These are phyloP conservation scores for Diaporthe capsici DNA, from an alignment of 2,329 filamentous ascomycete genomes.

Conservation along the genomic window DNA sequence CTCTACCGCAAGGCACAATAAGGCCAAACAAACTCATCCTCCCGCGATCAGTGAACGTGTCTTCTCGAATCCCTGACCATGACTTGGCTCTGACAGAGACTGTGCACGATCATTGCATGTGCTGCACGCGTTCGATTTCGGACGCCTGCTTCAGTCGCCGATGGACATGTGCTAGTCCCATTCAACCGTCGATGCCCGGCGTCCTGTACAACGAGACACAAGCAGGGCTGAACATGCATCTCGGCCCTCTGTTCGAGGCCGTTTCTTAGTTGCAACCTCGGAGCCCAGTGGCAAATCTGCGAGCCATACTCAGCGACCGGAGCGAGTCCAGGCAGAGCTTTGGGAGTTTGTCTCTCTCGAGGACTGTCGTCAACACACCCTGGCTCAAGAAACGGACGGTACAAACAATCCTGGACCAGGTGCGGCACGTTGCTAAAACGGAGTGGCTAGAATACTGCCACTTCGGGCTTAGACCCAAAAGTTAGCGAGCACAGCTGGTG, in stretches of 20 bases:
- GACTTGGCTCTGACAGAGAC: not conserved
- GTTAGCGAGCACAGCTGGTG: not conserved
- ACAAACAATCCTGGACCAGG: slow-evolving; percentile 1
- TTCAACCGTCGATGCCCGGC: not conserved
- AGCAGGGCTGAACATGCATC: slow-evolving; percentile 19
- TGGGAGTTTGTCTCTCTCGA: not conserved
- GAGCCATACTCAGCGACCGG: slow-evolving; percentile 1
- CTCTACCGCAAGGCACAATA: slow-evolving; percentile 19
- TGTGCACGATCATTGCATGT: not conserved
- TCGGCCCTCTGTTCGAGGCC: not conserved
- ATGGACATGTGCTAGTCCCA: not conserved
- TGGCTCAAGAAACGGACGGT: slow-evolving; percentile 20
- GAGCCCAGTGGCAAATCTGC: not conserved
- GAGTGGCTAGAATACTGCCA: slow-evolving; percentile 5
- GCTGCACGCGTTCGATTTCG: not conserved
- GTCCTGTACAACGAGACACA: slow-evolving; percentile 7
- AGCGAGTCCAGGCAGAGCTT: slow-evolving; percentile 16
- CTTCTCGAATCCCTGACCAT: slow-evolving; percentile 12
- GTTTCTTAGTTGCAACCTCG: not conserved
- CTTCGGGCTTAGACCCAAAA: not conserved
- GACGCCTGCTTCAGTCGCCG: slow-evolving; percentile 7
- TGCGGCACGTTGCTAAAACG: slow-evolving; percentile 27
- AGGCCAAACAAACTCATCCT: slow-evolving; percentile 28
- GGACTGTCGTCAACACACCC: not conserved
- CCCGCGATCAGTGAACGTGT: slow-evolving; percentile 11